These are phyloP conservation scores for Candida dajiaensis DNA, from an alignment of 805 yeast genomes.

Conservation along the genomic window DNA sequence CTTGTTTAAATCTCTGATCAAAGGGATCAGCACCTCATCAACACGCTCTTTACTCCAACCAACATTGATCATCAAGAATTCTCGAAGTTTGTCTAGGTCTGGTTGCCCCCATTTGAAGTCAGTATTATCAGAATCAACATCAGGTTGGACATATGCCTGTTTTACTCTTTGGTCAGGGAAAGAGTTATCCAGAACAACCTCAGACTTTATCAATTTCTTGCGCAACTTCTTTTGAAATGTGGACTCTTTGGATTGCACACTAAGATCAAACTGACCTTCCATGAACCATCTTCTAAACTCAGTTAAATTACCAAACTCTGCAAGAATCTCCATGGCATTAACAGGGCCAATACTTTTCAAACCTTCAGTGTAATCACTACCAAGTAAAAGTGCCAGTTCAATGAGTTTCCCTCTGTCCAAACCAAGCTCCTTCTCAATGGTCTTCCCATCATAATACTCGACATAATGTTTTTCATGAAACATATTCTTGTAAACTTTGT, in stretches of 20 bases:
- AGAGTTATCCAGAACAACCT: conserved; percentile 49
- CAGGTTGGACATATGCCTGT: conserved; percentile 75
- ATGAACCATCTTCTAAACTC: conserved; percentile 36
- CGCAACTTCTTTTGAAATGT: conserved; percentile 54
- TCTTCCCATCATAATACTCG: conserved; percentile 65
- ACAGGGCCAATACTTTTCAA: conserved; percentile 93
- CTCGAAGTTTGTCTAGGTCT: conserved; percentile 70
- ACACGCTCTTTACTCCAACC: conserved; percentile 77
- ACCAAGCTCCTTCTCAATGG: conserved; percentile 59
- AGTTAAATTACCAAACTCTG: conserved; percentile 59
- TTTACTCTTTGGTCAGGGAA: conserved; percentile 69
- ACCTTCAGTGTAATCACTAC: conserved; percentile 95
- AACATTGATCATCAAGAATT: conserved; percentile 59
- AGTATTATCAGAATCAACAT: conserved; percentile 76
- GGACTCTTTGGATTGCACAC: conserved; percentile 35
- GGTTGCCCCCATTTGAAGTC: conserved; percentile 89
- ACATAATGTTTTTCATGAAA: conserved; percentile 90
- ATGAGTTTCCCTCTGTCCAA: conserved; percentile 60
- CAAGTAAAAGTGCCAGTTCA: conserved; percentile 76
- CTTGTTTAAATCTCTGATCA: conserved; percentile 71
- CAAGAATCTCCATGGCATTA: conserved; percentile 80
- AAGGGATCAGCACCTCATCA: conserved; percentile 81
- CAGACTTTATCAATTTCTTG: conserved; percentile 44
- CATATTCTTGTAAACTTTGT: conserved; percentile 80
- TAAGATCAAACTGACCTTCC: conserved; percentile 34